These are phyloP conservation scores for Fusarium gaditjirri DNA, from an alignment of 2,329 filamentous ascomycete genomes.

Conservation along the genomic window DNA sequence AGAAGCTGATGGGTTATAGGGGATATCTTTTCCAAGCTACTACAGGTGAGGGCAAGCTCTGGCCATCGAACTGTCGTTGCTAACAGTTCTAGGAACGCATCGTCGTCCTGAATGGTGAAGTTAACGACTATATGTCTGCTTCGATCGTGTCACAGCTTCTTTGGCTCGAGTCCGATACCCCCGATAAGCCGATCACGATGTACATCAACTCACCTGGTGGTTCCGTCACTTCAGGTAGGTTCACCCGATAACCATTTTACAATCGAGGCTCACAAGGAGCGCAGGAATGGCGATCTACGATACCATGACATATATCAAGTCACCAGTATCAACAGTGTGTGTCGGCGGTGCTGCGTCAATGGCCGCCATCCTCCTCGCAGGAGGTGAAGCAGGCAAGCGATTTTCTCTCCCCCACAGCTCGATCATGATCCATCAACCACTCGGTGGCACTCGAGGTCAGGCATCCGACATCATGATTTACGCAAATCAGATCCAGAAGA, in stretches of 20 bases:
- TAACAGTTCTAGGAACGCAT: slow-evolving; percentile 78
- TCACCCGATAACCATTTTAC: neutral
- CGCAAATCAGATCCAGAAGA: slow-evolving; percentile 92
- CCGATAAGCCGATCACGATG: slow-evolving; percentile 93
- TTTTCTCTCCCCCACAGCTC: slow-evolving; percentile 92
- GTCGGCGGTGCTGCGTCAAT: slow-evolving; percentile 95
- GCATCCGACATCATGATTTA: slow-evolving; percentile 93
- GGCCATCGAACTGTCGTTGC: neutral
- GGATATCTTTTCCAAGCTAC: slow-evolving; percentile 83
- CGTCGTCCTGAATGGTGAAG: slow-evolving; percentile 89
- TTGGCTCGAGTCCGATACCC: slow-evolving; percentile 96
- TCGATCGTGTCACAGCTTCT: slow-evolving; percentile 95
- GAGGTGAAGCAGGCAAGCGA: slow-evolving; percentile 84
- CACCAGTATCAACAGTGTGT: slow-evolving; percentile 93
- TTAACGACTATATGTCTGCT: slow-evolving; percentile 91
- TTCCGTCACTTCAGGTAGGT: slow-evolving; percentile 76
- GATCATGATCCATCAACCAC: slow-evolving; percentile 97
- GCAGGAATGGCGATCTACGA: slow-evolving; percentile 89
- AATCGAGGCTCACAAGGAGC: slow-evolving; percentile 4
- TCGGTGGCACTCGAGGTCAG: slow-evolving; percentile 75
- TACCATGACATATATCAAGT: slow-evolving; percentile 96
- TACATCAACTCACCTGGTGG: slow-evolving; percentile 98
- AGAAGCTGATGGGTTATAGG: slow-evolving; percentile 58
- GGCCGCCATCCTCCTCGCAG: slow-evolving; percentile 88
- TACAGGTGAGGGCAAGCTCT: slow-evolving; percentile 66